phyloP scores from a whole-genome alignment of 805 yeast genomes.

The Metschnikowia peoriensis region DNA sequence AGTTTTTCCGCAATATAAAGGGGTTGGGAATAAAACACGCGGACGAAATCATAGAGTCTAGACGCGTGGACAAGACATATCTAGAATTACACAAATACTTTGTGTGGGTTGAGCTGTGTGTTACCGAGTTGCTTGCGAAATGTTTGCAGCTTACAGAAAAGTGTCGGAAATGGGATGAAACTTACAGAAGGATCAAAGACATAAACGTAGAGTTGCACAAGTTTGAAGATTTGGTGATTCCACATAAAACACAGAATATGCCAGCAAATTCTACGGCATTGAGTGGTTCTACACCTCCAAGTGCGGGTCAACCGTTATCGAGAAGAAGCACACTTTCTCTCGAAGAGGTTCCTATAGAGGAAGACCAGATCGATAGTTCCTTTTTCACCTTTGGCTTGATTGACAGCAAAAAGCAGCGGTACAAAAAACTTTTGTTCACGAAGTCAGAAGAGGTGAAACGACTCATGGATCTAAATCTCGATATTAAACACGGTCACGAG shows the following conservation, averaged over 20 bases:
- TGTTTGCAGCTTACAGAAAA: slow-evolving; percentile 24
- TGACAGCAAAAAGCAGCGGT: slow-evolving; percentile 51
- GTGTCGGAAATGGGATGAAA: slow-evolving; percentile 31
- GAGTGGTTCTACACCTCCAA: background rate
- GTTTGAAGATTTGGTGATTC: slow-evolving; percentile 23
- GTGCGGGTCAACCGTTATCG: background rate
- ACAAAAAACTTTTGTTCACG: slow-evolving; percentile 41
- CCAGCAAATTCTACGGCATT: background rate
- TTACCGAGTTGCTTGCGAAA: slow-evolving; percentile 23
- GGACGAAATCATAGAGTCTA: background rate
- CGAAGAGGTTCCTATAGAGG: slow-evolving; percentile 8
- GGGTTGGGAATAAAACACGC: background rate
- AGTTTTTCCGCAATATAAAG: slow-evolving; percentile 5
- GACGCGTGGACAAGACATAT: slow-evolving; percentile 7
- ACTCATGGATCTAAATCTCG: slow-evolving; percentile 43
- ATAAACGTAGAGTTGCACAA: slow-evolving; percentile 29
- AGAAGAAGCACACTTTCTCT: slow-evolving; percentile 9
- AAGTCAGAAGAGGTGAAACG: slow-evolving; percentile 42
- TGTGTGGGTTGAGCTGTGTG: slow-evolving; percentile 25
- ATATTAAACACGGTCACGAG: slow-evolving; percentile 58
- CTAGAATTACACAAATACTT: slow-evolving; percentile 2
- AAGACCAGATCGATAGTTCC: slow-evolving; percentile 15
- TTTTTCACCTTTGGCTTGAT: slow-evolving; percentile 42
- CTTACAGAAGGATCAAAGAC: slow-evolving; percentile 25
- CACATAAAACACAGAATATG: background rate